Conservation (phyloP, 2,329 filamentous ascomycete species). For the Pseudogymnoascus sp. region DNA sequence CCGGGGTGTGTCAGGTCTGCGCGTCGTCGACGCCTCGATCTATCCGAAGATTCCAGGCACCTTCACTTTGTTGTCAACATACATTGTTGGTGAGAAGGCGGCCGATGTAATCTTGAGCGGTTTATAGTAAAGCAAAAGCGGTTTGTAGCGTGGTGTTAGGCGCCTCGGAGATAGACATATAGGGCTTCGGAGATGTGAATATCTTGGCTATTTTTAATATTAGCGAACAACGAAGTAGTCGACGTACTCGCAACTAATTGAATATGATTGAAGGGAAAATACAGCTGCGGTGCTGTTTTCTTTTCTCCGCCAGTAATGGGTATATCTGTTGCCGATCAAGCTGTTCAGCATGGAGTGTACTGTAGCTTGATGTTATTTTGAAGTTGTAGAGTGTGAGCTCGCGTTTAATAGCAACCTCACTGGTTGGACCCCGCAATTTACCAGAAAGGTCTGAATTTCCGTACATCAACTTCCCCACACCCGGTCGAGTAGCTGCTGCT, state of each 20-base stretch:
- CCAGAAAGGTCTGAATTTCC: neutral
- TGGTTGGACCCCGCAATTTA: neutral
- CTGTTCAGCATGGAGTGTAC: neutral
- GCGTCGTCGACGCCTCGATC: conserved; percentile 54
- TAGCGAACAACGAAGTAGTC: neutral
- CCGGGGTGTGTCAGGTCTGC: conserved; percentile 43
- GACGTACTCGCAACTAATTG: neutral
- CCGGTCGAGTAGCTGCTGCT: neutral
- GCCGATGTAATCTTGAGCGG: conserved; percentile 10
- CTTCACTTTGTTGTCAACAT: conserved; percentile 43
- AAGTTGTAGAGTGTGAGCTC: neutral
- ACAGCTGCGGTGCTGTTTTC: neutral
- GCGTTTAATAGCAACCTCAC: neutral
- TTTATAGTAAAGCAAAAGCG: neutral
- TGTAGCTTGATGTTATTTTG: neutral
- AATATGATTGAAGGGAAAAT: conserved; percentile 3
- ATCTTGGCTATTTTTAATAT: neutral
- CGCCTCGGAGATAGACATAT: neutral
- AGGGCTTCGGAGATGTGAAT: neutral
- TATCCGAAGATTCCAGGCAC: conserved; percentile 46
- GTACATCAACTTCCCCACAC: neutral
- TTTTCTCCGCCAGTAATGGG: neutral
- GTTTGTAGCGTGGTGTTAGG: neutral
- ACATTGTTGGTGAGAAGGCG: conserved; percentile 55
- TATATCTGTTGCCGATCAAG: neutral